Base-by-base conservation (phyloP, 2,329 filamentous ascomycete species). In the Colletotrichum nymphaeae region DNA sequence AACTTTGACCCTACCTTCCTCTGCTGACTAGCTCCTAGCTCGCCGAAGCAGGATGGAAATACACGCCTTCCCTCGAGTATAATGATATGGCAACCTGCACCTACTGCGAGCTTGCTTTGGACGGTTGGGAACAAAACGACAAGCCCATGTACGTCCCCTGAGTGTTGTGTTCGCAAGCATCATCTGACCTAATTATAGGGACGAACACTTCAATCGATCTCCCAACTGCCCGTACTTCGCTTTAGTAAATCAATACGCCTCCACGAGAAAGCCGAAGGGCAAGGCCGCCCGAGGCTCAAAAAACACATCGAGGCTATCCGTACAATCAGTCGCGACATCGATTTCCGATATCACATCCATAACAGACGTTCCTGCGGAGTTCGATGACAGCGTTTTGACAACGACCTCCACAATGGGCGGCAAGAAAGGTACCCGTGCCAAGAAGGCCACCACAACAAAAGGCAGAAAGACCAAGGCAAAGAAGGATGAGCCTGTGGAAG, bases 61-160 rank as follows among this genome's bases (percentile, higher is more conserved):
- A 95, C 83, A 97, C 95, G 28, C 95, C 97, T 0, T 94, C 91
- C 6, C 85, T 90, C 56, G 95, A 96, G 56, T 94, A 92, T 14
- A 93, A 97, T 76, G 97, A 99, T 81, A 94, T 96, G 84, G 94
- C 94, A 11, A 97, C 93, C 12, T 99, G 97, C 81, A 89, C 94
- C 32, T 98, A 98, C 83, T 99, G 97, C 84, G 91, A 93, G 70
- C 85, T 98, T 19, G 95, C 93, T 12, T 88, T 99, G 12, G 96
- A 98, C 81, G 95, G 95, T 7, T 99, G 97, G 97, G 97, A 98
- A 80, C 93, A 93, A 1, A 92, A 93, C 72, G 97, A 99, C 81
- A 94, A 97, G 80, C 97, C 97, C 74, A 90, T 93, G 92, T 95
- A 82, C 83, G 93, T 83, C 72, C 78, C 75, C 46, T 28, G 3